Evolutionary conservation across 176 grass and related monocot genomes (phyloP).

Genomic region (Eragrostis curvula): DNA sequence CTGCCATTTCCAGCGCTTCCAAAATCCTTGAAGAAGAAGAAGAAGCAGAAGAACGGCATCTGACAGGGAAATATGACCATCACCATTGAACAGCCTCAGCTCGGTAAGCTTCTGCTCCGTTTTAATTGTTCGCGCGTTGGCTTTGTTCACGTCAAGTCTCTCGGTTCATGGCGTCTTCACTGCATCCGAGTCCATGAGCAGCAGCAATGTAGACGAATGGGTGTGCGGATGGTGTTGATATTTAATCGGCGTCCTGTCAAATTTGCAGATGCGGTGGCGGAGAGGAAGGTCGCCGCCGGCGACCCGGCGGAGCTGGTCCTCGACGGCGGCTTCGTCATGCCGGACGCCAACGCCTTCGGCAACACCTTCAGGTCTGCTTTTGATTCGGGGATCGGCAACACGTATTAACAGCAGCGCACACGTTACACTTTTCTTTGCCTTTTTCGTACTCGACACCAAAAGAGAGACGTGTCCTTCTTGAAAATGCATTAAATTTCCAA

Average conservation of each 20-base stretch:
- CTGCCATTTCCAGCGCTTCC: not conserved
- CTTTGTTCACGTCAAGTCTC: not conserved
- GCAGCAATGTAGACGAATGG: not conserved
- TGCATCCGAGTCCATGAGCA: not conserved
- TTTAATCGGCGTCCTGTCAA: not conserved
- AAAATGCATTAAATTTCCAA: not conserved
- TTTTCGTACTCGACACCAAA: not conserved
- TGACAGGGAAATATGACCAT: slow-evolving; percentile 66
- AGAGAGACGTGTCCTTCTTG: not conserved
- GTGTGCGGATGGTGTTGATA: not conserved
- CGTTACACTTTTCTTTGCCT: not conserved
- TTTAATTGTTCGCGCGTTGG: not conserved
- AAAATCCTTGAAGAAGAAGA: too few relatives aligned
- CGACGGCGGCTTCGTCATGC: slow-evolving; percentile 73
- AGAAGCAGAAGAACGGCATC: not conserved
- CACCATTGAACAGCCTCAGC: slow-evolving; percentile 57
- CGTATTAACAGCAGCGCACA: not conserved
- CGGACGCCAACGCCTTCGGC: slow-evolving; percentile 84
- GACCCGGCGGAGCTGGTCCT: slow-evolving; percentile 54
- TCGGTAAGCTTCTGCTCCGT: slow-evolving; percentile 44
- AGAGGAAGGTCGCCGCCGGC: slow-evolving; percentile 39
- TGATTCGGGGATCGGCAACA: not conserved
- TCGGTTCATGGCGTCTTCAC: not conserved
- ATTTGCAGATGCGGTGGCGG: slow-evolving; percentile 40
- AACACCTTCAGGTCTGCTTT: slow-evolving; percentile 65